Evolutionary conservation across 2,329 filamentous ascomycete species (phyloP).

Genomic region (Alternaria angustiovoidea): DNA sequence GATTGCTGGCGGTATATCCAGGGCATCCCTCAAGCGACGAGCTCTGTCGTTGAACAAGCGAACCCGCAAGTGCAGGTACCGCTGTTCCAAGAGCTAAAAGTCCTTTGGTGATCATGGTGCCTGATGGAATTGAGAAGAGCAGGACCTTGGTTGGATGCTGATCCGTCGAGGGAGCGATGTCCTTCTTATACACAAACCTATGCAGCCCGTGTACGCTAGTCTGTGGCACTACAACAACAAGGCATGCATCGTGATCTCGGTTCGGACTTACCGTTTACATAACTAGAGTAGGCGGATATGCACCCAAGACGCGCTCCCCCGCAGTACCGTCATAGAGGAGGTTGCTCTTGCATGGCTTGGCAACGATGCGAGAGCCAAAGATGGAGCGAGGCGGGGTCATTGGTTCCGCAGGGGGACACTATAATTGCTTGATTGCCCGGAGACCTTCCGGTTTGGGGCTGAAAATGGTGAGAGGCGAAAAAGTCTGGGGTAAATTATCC

Average conservation of each 20-base stretch:
- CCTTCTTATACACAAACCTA: conserved; percentile 21
- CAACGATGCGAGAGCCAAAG: conserved; percentile 15
- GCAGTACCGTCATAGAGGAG: conserved; percentile 25
- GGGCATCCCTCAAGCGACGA: conserved; percentile 59
- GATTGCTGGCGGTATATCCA: conserved; percentile 71
- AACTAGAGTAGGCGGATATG: conserved; percentile 11
- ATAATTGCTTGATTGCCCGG: conserved; percentile 16
- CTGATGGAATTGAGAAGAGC: conserved; percentile 11
- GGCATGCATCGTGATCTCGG: conserved; percentile 6
- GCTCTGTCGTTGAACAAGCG: conserved; percentile 29
- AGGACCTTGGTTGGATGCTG: conserved; percentile 11
- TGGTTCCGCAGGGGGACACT: conserved; percentile 6
- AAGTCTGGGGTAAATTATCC: conserved; percentile 16
- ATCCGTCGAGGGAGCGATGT: background rate
- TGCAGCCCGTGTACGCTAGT: conserved; percentile 3
- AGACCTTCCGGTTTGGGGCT: conserved; percentile 18
- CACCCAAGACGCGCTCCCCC: conserved; percentile 33
- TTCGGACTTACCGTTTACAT: conserved; percentile 16
- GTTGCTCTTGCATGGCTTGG: conserved; percentile 23
- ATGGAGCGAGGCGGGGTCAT: conserved; percentile 23
- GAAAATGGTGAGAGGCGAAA: conserved; percentile 5
- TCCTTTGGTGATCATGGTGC: conserved; percentile 35
- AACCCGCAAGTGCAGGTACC: conserved; percentile 26
- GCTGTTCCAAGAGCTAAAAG: conserved; percentile 35
- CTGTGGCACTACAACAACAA: background rate